These are phyloP conservation scores for Penicillium sp. DNA, from an alignment of 2,329 filamentous ascomycete species.

Conservation along the genomic window DNA sequence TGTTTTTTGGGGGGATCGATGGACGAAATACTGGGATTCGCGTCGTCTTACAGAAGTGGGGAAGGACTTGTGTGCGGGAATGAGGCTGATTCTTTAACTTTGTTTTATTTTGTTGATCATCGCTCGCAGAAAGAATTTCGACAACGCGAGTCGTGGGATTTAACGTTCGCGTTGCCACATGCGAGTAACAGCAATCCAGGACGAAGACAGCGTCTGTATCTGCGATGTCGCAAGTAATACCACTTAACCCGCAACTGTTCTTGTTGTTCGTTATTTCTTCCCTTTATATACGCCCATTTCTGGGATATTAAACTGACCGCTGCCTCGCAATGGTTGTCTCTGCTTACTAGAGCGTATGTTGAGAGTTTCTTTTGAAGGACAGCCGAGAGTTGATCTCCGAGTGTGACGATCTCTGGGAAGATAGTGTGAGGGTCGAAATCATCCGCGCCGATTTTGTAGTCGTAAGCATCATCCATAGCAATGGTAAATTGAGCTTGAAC, in stretches of 20 bases:
- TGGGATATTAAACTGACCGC: too few relatives aligned
- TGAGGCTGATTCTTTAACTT: too few relatives aligned
- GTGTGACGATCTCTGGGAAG: not conserved
- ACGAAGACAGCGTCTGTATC: constrained; percentile 9
- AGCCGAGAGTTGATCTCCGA: not conserved
- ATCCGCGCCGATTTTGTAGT: not conserved
- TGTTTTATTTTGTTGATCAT: too few relatives aligned
- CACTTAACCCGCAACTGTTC: too few relatives aligned
- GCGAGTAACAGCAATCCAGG: constrained; percentile 7
- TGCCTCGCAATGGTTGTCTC: too few relatives aligned
- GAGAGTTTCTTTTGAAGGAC: not conserved
- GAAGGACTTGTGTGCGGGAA: too few relatives aligned
- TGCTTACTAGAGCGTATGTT: too few relatives aligned
- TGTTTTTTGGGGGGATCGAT: too few relatives aligned
- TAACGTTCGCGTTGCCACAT: not conserved
- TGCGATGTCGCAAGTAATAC: constrained; percentile 3
- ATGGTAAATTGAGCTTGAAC: constrained; percentile 1
- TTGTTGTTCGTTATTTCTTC: too few relatives aligned
- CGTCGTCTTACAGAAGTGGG: too few relatives aligned
- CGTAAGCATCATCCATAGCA: not conserved
- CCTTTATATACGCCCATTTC: too few relatives aligned
- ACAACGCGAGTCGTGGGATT: constrained; percentile 6
- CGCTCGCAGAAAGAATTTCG: constrained; percentile 9
- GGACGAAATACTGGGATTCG: too few relatives aligned
- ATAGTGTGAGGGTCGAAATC: not conserved